Evolutionary conservation across 2,329 filamentous ascomycete genomes (phyloP).

Genomic region (Cladosporium sp.): DNA sequence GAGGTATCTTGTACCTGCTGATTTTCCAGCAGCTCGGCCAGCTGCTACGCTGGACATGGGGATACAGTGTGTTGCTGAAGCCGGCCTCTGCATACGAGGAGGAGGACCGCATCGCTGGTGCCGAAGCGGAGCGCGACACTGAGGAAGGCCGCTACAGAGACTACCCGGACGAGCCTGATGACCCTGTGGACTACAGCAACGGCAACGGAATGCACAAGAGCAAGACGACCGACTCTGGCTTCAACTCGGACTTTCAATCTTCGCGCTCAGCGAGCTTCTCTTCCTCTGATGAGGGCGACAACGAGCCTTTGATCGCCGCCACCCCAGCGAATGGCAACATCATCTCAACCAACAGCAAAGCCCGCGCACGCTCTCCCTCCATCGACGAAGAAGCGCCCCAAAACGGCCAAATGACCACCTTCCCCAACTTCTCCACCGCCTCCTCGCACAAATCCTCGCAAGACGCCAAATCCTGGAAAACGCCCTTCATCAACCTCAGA

Average conservation of each 20-base stretch:
- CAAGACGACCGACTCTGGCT: constrained; percentile 35
- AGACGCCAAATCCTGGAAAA: constrained; percentile 13
- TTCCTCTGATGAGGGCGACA: constrained; percentile 24
- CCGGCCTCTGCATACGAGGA: constrained; percentile 68
- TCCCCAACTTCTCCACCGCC: constrained; percentile 29
- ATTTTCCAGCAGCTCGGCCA: constrained; percentile 98
- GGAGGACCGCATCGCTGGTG: constrained; percentile 56
- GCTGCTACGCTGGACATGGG: constrained; percentile 95
- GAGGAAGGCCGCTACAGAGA: constrained; percentile 52
- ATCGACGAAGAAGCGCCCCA: constrained; percentile 26
- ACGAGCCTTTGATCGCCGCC: constrained; percentile 27
- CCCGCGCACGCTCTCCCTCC: neutral
- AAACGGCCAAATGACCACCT: constrained; percentile 49
- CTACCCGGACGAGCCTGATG: constrained; percentile 41
- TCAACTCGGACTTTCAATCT: constrained; percentile 41
- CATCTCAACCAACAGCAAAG: constrained; percentile 31
- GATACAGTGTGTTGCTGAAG: constrained; percentile 88
- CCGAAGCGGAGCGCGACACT: constrained; percentile 32
- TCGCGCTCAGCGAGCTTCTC: constrained; percentile 29
- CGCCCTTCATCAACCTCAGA: constrained; percentile 17
- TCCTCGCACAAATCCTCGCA: constrained; percentile 18
- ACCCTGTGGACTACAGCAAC: constrained; percentile 38
- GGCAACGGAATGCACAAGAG: constrained; percentile 14
- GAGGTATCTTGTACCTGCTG: constrained; percentile 89
- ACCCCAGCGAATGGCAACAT: constrained; percentile 46